Base-by-base conservation (phyloP, 805 yeast genomes). In the Wickerhamiella shivajii region DNA sequence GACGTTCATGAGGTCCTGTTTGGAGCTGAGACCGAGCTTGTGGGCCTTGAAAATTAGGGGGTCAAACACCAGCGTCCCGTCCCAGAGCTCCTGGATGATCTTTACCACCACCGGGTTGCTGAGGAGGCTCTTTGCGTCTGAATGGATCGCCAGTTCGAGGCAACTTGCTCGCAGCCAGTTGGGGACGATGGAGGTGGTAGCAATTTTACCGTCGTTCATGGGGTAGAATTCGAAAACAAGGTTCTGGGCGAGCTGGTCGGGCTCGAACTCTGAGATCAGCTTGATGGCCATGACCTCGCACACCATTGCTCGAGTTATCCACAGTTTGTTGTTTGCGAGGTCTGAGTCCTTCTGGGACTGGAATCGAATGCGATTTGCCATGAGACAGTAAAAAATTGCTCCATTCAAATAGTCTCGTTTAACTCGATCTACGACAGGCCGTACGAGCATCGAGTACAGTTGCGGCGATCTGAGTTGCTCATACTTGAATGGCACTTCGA, bases 241-340 rank as follows among this genome's bases (percentile, higher is more conserved):
- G 18, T 64, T 52, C 40, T 64, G 60, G 25, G 68, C 63, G 27
- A 71, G 47, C 35, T 59, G 63, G 20, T 49, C 52, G 3, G 61
- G 54, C 27, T 55, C 56, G 21, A 43, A 45, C 36, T 66, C 72
- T 28, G 65, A 51, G 19, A 69, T 52, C 47, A 69, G 56, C 39
- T 69, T 53, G 14, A 66, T 55, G 2, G 74, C 70, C 22, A 68
- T 51, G n/a, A 66, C 44, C 47, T 69, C 75, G 44, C 75, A 69
- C 3, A 67, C 55, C 36, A 53, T 60, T 21, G 73, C 63, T 34
- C 70, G 60, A 3, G 74, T 66, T 5, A 44, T 34, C 51, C 55
- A 43, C 6, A 56, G 44, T 23, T 59, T 54, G 10, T 53, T 44
- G 38, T 40, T 41, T 11, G 53, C 51, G 4, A 60, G 57, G 23